Evolutionary conservation across 495 filamentous ascomycete species (phyloP), one percentile per base, ranked within the genome.

Genomic region (Hypoxylon subgilvum): DNA sequence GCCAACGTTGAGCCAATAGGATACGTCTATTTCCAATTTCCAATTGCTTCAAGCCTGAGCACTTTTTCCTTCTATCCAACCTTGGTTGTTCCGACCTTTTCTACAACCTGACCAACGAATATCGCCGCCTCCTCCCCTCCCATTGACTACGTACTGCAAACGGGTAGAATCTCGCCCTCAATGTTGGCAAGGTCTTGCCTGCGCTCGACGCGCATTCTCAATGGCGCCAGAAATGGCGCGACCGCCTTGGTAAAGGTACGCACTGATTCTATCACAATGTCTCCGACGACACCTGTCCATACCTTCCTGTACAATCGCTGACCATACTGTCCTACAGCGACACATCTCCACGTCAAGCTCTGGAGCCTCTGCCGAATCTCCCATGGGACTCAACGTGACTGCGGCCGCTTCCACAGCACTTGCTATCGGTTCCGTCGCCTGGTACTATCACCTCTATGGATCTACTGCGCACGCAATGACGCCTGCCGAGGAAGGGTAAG

Each of bases 371-470:
- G 74, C 76, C 67, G 77, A 82, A 62, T 84, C 85, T 25, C 80
- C 84, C 41, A 79, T 83, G 69, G 80, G 77, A 67, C 79, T 91
- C 68, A 97, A 89, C 69, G 81, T 90, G 60, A 88, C 91, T 72
- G 90, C 88, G 61, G 81, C 82, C 66, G 89, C 88, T 61, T 88
- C 94, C 63, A 96, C 92, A 57, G 81, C 86, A 65, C 79, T 89
- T 66, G 91, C 94, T 62, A 76, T 90, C 72, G 92, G 92, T 72
- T 90, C 92, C 50, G 83, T 94, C 67, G 90, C 88, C 49, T 96
- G 90, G 92, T 97, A 96, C 76, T 94, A 91, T 72, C 90, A 96
- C 76, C 87, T 95, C 64, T 97, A 92, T 78, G 95, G 94, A 65
- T 83, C 87, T 53, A 86, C 87, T 58, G 85, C 88, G 30, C 84